Base-by-base conservation (phyloP, 2,329 filamentous ascomycete genomes). In the Fusarium mundagurra region DNA sequence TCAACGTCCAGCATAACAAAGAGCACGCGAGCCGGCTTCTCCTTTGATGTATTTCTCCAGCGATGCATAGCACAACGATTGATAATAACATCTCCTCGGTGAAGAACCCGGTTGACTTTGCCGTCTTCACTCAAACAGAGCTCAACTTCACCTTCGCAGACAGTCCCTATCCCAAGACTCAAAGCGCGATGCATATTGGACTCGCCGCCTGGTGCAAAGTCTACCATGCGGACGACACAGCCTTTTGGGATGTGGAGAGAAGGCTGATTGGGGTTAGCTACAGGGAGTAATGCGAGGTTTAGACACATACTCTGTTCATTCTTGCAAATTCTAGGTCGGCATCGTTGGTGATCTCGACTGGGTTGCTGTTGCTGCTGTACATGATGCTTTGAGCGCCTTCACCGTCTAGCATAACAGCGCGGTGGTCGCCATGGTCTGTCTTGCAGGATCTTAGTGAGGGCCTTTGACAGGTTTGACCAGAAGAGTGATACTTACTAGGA, bases 251-350 rank as follows among this genome's bases (percentile, higher is more conserved):
- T 27, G 5, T 36, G 50, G 8, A 53, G 50, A 8, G 50, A 53
- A 9, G 50, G 50, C 50, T 36, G 5, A 20, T 10, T 2, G 17
- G 4, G 17, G 31, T 51, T 34, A 34, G 48, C 31, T 14, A 51
- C 1, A 3, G 3, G 0, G 5, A 10, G 0, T 0, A 6, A 10
- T 14, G 8, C 1, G 16, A 24, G 4, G 11, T 20, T 8, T 2
- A 10, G 17, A 12, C 13, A 6, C 33, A 27, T 8, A 53, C 50
- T 36, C n/a, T 53, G 10, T 53, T 53, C 3, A 6, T 11, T 27
- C n/a, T 53, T 3, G 50, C 50, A 8, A 22, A 53, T 6, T 36
- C 50, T 0, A 53, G 18, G 50, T 53, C 33, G 24, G 22, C 50
- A 5, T 53, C 11, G 4, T 34, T 16, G 1, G 50, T 53, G 0